Evolutionary conservation across 805 yeast genomes (phyloP).

Genomic region (Candida orba): DNA sequence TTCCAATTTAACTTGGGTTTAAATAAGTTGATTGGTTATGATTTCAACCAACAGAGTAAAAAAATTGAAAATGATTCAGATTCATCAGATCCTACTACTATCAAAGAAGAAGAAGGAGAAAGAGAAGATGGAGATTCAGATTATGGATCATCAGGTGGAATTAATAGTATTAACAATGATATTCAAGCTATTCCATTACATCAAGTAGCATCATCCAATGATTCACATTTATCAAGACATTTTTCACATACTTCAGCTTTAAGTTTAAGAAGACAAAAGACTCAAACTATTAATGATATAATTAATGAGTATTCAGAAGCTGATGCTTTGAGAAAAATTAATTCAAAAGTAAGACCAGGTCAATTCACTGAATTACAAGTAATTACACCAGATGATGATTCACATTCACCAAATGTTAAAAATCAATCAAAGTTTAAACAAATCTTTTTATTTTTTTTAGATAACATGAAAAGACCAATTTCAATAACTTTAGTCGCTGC

Average conservation of each 20-base stretch:
- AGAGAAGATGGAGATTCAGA: neutral
- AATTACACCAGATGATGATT: neutral
- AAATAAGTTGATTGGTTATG: slow-evolving; percentile 60
- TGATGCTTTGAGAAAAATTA: slow-evolving; percentile 11
- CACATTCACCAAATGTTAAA: neutral
- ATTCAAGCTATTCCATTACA: slow-evolving; percentile 4
- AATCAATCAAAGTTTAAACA: neutral
- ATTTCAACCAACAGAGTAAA: slow-evolving; percentile 29
- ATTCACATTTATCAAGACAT: slow-evolving; percentile 1
- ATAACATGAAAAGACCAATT: slow-evolving; percentile 65
- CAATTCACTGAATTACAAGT: slow-evolving; percentile 16
- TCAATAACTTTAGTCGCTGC: slow-evolving; percentile 63
- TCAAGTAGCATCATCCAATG: neutral
- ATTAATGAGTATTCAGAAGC: slow-evolving; percentile 37
- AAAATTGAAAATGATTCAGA: neutral
- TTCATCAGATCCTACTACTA: neutral
- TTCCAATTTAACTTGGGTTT: slow-evolving; percentile 73
- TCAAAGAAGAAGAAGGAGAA: slow-evolving; percentile 1
- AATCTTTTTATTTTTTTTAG: slow-evolving; percentile 27
- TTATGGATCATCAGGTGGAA: neutral
- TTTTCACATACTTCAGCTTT: slow-evolving; percentile 2
- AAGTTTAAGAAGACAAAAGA: slow-evolving; percentile 9
- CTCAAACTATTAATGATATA: slow-evolving; percentile 32
- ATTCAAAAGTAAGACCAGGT: slow-evolving; percentile 15
- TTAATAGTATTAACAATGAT: neutral